Conservation (phyloP, 495 filamentous ascomycete species). For the Poronia punctata region DNA sequence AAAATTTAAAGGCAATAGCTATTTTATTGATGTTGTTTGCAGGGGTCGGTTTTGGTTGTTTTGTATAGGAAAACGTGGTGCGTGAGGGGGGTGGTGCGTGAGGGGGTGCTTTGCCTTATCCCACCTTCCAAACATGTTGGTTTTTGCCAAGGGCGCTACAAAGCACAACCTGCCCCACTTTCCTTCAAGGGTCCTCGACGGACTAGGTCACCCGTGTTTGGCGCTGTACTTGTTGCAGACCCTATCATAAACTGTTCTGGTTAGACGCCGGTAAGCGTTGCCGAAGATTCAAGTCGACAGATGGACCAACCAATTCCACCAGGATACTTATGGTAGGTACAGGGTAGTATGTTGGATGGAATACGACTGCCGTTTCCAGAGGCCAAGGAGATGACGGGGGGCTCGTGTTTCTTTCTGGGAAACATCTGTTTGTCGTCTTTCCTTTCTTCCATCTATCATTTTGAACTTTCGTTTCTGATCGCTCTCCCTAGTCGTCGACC, state of each 20-base stretch:
- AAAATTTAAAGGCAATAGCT: too few relatives aligned
- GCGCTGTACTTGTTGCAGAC: neutral
- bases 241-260: neutral
- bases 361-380: conserved; percentile 3
- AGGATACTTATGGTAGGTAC: too few relatives aligned
- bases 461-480: conserved; percentile 6
- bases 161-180: conserved; percentile 1
- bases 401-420: neutral
- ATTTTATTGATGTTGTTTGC: too few relatives aligned
- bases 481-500: conserved; percentile 1
- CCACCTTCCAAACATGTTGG: neutral
- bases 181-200: neutral
- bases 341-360: neutral
- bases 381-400: too few relatives aligned
- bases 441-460: neutral
- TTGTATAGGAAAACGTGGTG: too few relatives aligned
- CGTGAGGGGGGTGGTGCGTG: too few relatives aligned
- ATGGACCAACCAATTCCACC: neutral
- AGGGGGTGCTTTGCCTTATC: too few relatives aligned
- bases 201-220: conserved; percentile 1
- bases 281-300: conserved; percentile 2
- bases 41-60: too few relatives aligned
- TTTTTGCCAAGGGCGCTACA: conserved; percentile 9
- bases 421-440: conserved; percentile 2
- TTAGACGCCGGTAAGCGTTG: neutral